Base-by-base conservation (phyloP, 2,329 filamentous ascomycete species). In the Fusarium aywerte region DNA sequence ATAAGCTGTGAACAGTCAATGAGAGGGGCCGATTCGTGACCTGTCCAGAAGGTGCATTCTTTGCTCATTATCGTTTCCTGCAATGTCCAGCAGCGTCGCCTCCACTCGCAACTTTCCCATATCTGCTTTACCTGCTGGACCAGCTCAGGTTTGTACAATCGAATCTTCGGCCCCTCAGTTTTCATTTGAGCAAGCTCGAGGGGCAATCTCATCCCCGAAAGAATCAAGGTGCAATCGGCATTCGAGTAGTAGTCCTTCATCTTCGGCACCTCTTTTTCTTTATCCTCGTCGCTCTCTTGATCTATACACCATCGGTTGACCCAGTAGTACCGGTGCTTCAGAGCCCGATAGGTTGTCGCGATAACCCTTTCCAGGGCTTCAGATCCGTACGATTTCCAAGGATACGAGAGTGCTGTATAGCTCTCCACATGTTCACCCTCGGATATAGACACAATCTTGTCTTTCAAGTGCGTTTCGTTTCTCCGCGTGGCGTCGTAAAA, bases 181-280 rank as follows among this genome's bases (percentile, higher is more conserved):
- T 44, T 44, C 2, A 8, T 10, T 29, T 44, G n/a, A 1, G 25
- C 8, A 15, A 44, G 12, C 13, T 44, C 40, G 4, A 18, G 10
- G 20, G 40, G 40, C 2, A 44, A 10, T 15, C 7, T 4, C 4
- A 44, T 0, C 10, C 40, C 40, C 0, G 40, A 23, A 16, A 29
- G 40, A 9, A 44, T 18, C 8, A 44, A 20, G 2, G 40, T 44
- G 8, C 8, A 44, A 5, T 20, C 25, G 2, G 40, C n/a, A 18
- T 44, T 44, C 1, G 40, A 29, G 25, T 44, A 44, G 4, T 44
- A 44, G n/a, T 29, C 40, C n/a, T 29, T 44, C 40, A 29, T 44
- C 11, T 15, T 44, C 1, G 40, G 40, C 0, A 44, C 40, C 25
- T 44, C 25, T 15, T 5, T 20, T 16, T 44, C 40, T 4, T 29